Percentiles rank a stretch among this genome's conserved stretches.
These are phyloP conservation scores for Theileria luwenshuni DNA, from an alignment of 169 alveolate genomes.

Conservation along the genomic window DNA sequence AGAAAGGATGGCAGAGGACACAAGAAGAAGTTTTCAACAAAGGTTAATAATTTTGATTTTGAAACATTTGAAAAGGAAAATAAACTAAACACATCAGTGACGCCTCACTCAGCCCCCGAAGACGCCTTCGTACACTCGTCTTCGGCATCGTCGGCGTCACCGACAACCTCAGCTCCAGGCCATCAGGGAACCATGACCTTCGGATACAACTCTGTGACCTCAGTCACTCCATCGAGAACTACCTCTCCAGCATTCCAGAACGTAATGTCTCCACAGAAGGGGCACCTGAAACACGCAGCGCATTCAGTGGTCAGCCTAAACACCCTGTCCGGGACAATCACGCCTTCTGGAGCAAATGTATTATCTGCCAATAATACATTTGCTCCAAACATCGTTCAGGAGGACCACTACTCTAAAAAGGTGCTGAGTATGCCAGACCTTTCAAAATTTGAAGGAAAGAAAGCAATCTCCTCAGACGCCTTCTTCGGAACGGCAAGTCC, in stretches of 20 bases:
- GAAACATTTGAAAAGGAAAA: conserved; percentile 19
- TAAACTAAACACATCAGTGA: background rate
- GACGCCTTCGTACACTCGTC: background rate
- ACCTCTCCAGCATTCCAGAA: background rate
- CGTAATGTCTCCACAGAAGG: background rate
- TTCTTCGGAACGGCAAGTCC: conserved; percentile 52
- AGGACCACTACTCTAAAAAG: background rate
- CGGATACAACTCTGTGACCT: background rate
- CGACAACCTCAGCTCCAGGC: background rate
- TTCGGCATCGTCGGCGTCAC: background rate
- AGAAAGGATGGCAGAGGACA: background rate
- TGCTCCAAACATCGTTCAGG: background rate
- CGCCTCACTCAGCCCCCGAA: background rate
- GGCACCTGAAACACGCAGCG: background rate
- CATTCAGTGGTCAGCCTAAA: background rate
- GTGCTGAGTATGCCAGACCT: conserved; percentile 39
- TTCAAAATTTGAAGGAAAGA: conserved; percentile 70
- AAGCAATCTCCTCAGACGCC: conserved; percentile 74
- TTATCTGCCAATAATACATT: background rate
- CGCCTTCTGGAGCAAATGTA: background rate
- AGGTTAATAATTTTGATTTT: conserved; percentile 8
- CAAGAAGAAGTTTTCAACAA: background rate
- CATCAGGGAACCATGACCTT: background rate
- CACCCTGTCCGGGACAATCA: background rate
- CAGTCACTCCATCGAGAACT: background rate